Evolutionary conservation across 345 rosid genomes (phyloP).

Genomic region (Passiflora organensis): DNA sequence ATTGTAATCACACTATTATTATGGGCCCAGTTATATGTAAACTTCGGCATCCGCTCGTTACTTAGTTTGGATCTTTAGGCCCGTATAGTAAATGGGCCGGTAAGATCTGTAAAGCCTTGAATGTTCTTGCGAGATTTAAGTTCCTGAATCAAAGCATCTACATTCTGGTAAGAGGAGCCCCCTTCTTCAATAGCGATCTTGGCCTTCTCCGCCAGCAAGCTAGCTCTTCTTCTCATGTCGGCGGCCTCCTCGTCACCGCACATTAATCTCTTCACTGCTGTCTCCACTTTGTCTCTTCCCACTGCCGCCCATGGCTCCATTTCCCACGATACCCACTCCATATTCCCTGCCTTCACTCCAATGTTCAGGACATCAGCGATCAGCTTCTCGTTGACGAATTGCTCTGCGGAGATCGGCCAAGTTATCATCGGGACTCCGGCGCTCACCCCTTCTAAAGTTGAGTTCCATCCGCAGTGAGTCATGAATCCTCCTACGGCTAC

Average conservation of each 20-base stretch:
- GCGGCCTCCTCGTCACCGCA: slow-evolving; percentile 24
- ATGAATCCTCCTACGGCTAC: slow-evolving; percentile 14
- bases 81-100: not conserved
- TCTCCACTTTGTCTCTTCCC: slow-evolving; percentile 31
- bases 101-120: not conserved
- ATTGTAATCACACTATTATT: too few relatives aligned
- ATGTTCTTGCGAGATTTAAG: slow-evolving; percentile 5
- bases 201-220: slow-evolving; percentile 29
- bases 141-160: slow-evolving; percentile 26
- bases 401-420: slow-evolving; percentile 16
- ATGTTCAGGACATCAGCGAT: slow-evolving; percentile 8
- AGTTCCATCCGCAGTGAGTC: slow-evolving; percentile 28
- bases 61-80: not conserved
- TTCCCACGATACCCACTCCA: not conserved
- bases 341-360: slow-evolving; percentile 4
- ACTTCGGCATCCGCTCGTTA: too few relatives aligned
- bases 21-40: not conserved
- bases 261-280: slow-evolving; percentile 32
- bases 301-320: slow-evolving; percentile 5
- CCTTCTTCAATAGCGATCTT: slow-evolving; percentile 42
- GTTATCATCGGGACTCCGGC: slow-evolving; percentile 19
- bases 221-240: slow-evolving; percentile 35
- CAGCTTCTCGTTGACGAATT: slow-evolving; percentile 10
- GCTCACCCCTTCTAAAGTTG: slow-evolving; percentile 12
- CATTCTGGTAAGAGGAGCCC: slow-evolving; percentile 38